These are phyloP conservation scores for Aegilops bicornis DNA, from an alignment of 176 grass and related monocot species.

Conservation along the genomic window DNA sequence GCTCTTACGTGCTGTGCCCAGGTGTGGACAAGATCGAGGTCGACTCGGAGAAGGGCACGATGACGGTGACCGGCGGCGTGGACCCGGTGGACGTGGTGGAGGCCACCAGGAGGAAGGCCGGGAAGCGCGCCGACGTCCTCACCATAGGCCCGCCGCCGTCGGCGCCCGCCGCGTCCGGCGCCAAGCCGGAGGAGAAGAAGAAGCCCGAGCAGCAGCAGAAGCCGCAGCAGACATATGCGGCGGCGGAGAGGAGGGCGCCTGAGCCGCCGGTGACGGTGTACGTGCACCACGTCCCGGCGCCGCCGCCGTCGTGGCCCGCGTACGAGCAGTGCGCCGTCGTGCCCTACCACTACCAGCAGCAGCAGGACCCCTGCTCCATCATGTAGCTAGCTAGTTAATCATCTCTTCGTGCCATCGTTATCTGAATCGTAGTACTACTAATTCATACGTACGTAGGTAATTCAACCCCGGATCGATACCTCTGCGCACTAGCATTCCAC, in stretches of 20 bases:
- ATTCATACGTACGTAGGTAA: background rate
- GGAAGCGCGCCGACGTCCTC: constrained; percentile 49
- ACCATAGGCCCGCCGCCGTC: constrained; percentile 40
- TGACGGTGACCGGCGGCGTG: constrained; percentile 60
- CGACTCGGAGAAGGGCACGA: constrained; percentile 58
- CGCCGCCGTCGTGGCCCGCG: constrained; percentile 33
- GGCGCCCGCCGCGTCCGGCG: background rate
- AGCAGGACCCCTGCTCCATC: constrained; percentile 42
- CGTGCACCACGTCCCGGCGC: constrained; percentile 36
- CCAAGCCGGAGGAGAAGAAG: constrained; percentile 46
- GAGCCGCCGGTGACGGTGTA: constrained; percentile 27
- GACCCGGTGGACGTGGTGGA: constrained; percentile 66
- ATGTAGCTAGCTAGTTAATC: constrained; percentile 11
- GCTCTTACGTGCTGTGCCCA: background rate
- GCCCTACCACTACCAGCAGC: constrained; percentile 1
- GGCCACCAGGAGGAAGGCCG: constrained; percentile 60
- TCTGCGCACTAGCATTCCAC: background rate
- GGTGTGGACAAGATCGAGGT: constrained; percentile 81
- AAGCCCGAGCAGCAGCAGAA: constrained; percentile 36
- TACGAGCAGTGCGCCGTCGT: constrained; percentile 35
- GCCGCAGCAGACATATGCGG: background rate
- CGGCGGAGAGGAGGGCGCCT: constrained; percentile 16
- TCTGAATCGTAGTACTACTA: background rate
- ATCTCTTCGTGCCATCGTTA: background rate
- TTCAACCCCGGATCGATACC: background rate